Percentiles rank a stretch among this genome's conserved stretches.
Conservation (phyloP, 2,329 filamentous ascomycete species). For the Mycosphaerella sp. region DNA sequence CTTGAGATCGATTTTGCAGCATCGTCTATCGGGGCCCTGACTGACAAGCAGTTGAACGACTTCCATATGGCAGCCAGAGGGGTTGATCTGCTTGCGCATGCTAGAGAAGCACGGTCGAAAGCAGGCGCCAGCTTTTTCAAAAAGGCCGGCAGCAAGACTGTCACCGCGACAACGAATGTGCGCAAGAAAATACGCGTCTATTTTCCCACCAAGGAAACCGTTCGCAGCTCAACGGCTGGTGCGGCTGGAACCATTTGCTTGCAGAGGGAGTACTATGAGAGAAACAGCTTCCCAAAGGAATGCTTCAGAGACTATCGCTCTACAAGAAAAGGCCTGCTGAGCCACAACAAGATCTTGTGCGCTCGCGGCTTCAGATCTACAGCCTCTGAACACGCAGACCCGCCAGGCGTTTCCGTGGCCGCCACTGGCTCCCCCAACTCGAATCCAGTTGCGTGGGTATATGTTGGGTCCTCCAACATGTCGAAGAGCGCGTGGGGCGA, state of each 20-base stretch:
- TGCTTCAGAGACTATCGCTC: conserved; percentile 72
- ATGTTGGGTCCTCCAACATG: conserved; percentile 84
- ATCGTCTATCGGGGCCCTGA: conserved; percentile 75
- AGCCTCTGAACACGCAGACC: neutral
- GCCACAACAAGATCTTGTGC: conserved; percentile 68
- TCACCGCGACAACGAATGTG: conserved; percentile 26
- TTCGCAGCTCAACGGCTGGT: conserved; percentile 33
- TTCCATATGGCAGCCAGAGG: conserved; percentile 56
- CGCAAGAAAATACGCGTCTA: conserved; percentile 62
- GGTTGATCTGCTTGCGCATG: conserved; percentile 23
- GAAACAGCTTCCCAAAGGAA: conserved; percentile 60
- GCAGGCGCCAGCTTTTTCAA: conserved; percentile 24
- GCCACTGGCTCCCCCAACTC: neutral
- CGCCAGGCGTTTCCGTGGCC: neutral
- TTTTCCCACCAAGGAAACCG: conserved; percentile 68
- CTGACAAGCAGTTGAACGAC: conserved; percentile 56
- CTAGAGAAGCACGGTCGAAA: conserved; percentile 19
- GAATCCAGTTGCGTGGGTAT: conserved; percentile 60
- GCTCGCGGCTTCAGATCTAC: conserved; percentile 31
- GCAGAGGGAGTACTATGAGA: conserved; percentile 64
- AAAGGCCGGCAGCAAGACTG: conserved; percentile 5
- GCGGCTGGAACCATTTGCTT: conserved; percentile 78
- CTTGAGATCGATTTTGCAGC: conserved; percentile 58
- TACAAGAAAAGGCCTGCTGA: conserved; percentile 62
- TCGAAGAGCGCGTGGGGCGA: conserved; percentile 93